Base-by-base conservation (phyloP, 768 basidiomycete genomes). In the Cantharellus anzutake region DNA sequence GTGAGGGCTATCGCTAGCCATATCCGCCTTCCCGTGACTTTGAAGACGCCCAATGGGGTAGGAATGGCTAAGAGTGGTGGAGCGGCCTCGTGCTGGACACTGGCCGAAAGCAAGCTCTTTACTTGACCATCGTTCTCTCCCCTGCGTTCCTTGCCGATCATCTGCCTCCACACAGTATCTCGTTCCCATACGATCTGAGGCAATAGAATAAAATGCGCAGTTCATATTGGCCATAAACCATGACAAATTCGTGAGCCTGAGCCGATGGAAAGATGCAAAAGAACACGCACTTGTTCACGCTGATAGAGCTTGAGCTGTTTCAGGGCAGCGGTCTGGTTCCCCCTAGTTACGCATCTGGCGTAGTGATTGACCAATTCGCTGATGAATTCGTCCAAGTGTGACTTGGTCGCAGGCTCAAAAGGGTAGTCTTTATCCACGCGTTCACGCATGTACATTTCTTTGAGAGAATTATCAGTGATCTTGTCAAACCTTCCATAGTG, bases 151-250 rank as follows among this genome's bases (percentile, higher is more conserved):
- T 80, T 78, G 2, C 81, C 83, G 61, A 96, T 86, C 91, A 96
- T 93, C 70, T 89, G 84, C 35, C 90, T 77, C 96, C 96, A 99
- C 7, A 98, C 84, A 1, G 96, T 99, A 67, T 98, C 92, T 40
- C 96, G 80, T 67, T 98, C 94, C 82, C 93, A 94, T 2, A 94
- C 93, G 63, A 94, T 86, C 63, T 71, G 56, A 3, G 35, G 16
- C 56, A 35, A n/a, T 4, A 39, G 38, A 5, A 35, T 40, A 3
- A 4, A 11, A 29, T 3, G 41, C 35, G 38, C 56, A 4, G n/a
- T 37, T 34, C 16, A 5, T 20, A 44, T n/a, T 16, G 41, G 20
- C 16, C 4, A 5, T 5, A 58, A 35, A 40, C n/a, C 62, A 57
- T 2, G 64, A 29, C 20, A 29, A 29, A 29, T 29, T 29, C 20